Percentiles rank a stretch among this genome's conserved stretches.
Conservation (phyloP, 139 green algal species). For the Coccomyxa sp. region DNA sequence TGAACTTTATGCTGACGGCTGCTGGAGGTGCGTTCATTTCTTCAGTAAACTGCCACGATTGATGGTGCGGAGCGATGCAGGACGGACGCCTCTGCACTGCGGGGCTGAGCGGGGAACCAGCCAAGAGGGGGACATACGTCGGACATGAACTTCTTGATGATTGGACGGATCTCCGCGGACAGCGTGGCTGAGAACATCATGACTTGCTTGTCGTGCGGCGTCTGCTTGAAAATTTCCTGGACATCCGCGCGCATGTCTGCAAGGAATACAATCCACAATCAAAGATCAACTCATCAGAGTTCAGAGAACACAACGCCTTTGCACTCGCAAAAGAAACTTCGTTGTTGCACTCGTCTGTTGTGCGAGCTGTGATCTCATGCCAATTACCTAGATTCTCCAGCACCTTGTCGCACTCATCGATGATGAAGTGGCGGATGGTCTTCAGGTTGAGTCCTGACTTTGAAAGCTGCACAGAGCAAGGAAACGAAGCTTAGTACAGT, state of each 20-base stretch:
- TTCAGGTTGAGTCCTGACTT: conserved; percentile 82
- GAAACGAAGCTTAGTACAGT: not conserved
- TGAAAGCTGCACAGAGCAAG: conserved; percentile 55
- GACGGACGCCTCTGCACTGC: too few species aligned
- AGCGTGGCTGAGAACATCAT: conserved; percentile 99
- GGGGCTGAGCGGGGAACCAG: too few species aligned
- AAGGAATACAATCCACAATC: not conserved
- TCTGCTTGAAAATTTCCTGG: conserved; percentile 98
- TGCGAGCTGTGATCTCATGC: not conserved
- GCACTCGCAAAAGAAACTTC: not conserved
- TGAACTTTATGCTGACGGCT: too few species aligned
- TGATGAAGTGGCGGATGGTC: conserved; percentile 90
- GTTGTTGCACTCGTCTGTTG: not conserved
- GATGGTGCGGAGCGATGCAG: too few species aligned
- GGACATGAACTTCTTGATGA: conserved; percentile 99
- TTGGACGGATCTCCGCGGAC: conserved; percentile 79
- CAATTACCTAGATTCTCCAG: conserved; percentile 82
- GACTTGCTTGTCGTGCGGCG: conserved; percentile 98
- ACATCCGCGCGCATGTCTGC: conserved; percentile 97
- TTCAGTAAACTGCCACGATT: too few species aligned
- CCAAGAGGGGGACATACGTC: conserved; percentile 48
- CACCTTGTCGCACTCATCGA: conserved; percentile 99
- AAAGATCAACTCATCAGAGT: not conserved
- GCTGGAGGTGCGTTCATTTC: too few species aligned
- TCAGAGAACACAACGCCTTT: not conserved